Conservation (phyloP, 2,329 filamentous ascomycete species). For the Pleoardoris graminearum region DNA sequence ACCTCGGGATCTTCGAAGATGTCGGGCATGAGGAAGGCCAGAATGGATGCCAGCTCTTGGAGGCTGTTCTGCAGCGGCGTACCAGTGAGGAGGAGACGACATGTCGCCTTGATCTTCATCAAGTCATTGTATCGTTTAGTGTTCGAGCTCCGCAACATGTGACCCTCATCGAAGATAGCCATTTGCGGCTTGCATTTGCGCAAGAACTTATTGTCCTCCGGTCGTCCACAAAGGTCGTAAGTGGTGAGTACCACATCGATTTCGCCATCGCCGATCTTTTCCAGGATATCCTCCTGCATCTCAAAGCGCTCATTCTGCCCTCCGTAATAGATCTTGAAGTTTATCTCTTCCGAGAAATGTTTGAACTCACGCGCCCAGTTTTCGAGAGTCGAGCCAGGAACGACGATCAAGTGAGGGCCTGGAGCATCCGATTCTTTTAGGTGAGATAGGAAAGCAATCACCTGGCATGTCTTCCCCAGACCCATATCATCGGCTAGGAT, state of each 20-base stretch:
- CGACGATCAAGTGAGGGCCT: slow-evolving; percentile 83
- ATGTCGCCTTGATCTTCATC: slow-evolving; percentile 75
- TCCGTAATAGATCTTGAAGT: slow-evolving; percentile 74
- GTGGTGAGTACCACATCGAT: slow-evolving; percentile 74
- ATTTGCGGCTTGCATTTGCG: slow-evolving; percentile 59
- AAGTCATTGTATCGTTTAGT: slow-evolving; percentile 81
- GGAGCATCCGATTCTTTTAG: slow-evolving; percentile 69
- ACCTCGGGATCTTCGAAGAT: slow-evolving; percentile 70
- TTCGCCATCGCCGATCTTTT: slow-evolving; percentile 58
- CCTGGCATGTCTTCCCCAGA: slow-evolving; percentile 90
- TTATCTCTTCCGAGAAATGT: slow-evolving; percentile 78
- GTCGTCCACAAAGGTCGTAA: slow-evolving; percentile 66
- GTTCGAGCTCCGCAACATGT: slow-evolving; percentile 85
- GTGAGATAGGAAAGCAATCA: slow-evolving; percentile 88
- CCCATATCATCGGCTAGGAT: slow-evolving; percentile 99
- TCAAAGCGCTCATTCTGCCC: slow-evolving; percentile 67
- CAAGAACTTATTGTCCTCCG: slow-evolving; percentile 66
- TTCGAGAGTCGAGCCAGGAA: slow-evolving; percentile 89
- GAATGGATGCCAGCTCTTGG: slow-evolving; percentile 83
- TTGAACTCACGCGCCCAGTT: slow-evolving; percentile 94
- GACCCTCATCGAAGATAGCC: slow-evolving; percentile 90
- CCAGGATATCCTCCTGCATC: slow-evolving; percentile 68
- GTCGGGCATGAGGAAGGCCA: slow-evolving; percentile 90
- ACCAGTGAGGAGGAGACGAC: slow-evolving; percentile 83
- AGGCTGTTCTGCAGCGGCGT: slow-evolving; percentile 95